Conservation (phyloP, 768 basidiomycete genomes). For the Lactifluus hygrophoroides region DNA sequence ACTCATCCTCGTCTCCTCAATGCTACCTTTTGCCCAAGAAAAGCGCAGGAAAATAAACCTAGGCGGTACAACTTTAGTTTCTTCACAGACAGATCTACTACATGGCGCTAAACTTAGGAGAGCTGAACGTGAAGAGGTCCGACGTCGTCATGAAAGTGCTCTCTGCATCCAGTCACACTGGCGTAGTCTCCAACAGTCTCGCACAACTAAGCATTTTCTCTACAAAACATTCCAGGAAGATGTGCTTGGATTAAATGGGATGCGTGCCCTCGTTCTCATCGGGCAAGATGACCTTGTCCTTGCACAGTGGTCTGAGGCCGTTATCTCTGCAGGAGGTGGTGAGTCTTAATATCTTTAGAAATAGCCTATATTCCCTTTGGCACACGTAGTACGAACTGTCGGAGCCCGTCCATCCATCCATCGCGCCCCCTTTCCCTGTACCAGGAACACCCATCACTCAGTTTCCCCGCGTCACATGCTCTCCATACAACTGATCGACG, state of each 20-base stretch:
- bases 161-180: conserved; percentile 62
- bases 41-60: conserved; percentile 61
- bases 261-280: conserved; percentile 59
- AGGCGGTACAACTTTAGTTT: conserved; percentile 49
- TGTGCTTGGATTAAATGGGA: conserved; percentile 42
- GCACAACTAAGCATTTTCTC: conserved; percentile 37
- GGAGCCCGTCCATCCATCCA: too few species aligned
- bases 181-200: conserved; percentile 41
- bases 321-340: conserved; percentile 28
- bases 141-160: conserved; percentile 50
- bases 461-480: neutral
- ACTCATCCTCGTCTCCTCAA: conserved; percentile 1
- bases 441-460: too few species aligned
- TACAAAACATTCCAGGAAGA: conserved; percentile 43
- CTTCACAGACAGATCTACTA: conserved; percentile 50
- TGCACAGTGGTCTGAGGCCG: conserved; percentile 37
- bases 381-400: neutral
- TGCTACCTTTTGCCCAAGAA: conserved; percentile 45
- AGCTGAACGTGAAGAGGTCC: conserved; percentile 46
- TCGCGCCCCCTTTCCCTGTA: neutral
- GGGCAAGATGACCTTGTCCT: conserved; percentile 42
- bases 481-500: conserved; percentile 22
- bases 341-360: conserved; percentile 11
- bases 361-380: neutral
- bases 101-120: conserved; percentile 54